phyloP scores from a whole-genome alignment of 2,329 filamentous ascomycete species.

The Colletotrichum viniferum region DNA sequence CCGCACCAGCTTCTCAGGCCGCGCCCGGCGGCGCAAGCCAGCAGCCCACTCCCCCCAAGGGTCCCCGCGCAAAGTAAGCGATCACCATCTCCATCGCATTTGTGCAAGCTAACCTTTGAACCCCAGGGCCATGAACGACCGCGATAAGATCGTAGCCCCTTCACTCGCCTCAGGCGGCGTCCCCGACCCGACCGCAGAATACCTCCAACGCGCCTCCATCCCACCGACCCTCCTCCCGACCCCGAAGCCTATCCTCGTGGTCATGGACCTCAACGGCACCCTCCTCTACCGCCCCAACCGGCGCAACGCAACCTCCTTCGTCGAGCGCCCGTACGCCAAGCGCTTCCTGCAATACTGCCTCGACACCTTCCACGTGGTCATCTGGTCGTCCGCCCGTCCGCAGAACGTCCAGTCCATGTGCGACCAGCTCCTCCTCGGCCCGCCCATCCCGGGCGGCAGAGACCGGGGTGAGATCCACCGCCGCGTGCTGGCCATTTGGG shows the following conservation, averaged over 20 bases:
- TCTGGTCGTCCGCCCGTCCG: conserved; percentile 88
- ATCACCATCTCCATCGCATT: not conserved
- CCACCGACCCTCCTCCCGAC: conserved; percentile 42
- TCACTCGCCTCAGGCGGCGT: conserved; percentile 57
- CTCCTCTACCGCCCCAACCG: conserved; percentile 73
- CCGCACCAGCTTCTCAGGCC: not conserved
- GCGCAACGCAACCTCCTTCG: conserved; percentile 52
- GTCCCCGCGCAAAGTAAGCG: not conserved
- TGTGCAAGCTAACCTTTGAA: not conserved
- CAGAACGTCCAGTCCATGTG: conserved; percentile 76
- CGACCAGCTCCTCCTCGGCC: conserved; percentile 58
- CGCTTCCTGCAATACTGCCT: conserved; percentile 78
- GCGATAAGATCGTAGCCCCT: conserved; percentile 26
- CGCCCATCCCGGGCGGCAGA: not conserved
- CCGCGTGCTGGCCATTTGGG: conserved; percentile 75
- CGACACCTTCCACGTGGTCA: conserved; percentile 76
- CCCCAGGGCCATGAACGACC: not conserved
- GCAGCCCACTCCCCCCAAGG: not conserved
- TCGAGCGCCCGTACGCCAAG: conserved; percentile 69
- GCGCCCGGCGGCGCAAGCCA: not conserved
- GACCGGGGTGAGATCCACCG: conserved; percentile 46
- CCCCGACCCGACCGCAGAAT: conserved; percentile 64
- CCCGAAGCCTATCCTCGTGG: conserved; percentile 73
- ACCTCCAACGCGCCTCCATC: conserved; percentile 60
- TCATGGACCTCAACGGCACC: conserved; percentile 94